phyloP scores from a whole-genome alignment of 148 eudicot species.

The Amaranthus hypochondriacus region DNA sequence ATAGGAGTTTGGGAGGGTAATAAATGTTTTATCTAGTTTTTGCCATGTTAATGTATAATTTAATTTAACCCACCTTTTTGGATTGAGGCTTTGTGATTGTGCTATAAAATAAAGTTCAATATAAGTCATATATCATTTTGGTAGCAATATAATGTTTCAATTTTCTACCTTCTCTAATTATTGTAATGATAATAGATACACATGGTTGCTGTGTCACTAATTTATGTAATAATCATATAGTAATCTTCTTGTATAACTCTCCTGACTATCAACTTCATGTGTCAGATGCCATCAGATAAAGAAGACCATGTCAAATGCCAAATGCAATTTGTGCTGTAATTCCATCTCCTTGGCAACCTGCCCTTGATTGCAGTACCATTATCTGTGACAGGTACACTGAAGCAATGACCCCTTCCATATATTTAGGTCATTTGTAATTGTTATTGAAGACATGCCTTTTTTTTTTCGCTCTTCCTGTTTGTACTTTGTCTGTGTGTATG shows the following conservation, averaged over 20 bases:
- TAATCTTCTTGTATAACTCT: background rate
- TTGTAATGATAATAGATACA: background rate
- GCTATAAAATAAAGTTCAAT: too few relatives aligned
- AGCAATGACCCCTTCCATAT: background rate
- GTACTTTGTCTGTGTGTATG: too few relatives aligned
- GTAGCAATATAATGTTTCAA: background rate
- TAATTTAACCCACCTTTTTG: background rate
- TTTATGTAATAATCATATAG: background rate
- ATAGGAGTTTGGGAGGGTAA: background rate
- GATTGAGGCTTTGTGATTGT: too few relatives aligned
- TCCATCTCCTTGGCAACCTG: slow-evolving; percentile 66
- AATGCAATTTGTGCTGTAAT: slow-evolving; percentile 60
- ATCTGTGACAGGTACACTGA: slow-evolving; percentile 68
- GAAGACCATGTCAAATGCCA: slow-evolving; percentile 41
- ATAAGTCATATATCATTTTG: background rate
- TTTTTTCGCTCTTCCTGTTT: background rate
- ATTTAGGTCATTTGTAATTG: background rate
- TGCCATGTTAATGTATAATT: background rate
- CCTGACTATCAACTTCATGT: slow-evolving; percentile 14
- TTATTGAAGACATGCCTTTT: background rate
- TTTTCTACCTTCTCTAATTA: background rate
- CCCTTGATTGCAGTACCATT: slow-evolving; percentile 59
- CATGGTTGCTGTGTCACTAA: background rate
- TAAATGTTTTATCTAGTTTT: background rate
- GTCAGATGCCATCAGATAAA: slow-evolving; percentile 71